A percentile compares a stretch with the other conserved stretches of the same genome.
These are phyloP conservation scores for Anethum foeniculum DNA, from an alignment of 140 eudicot genomes.

Conservation along the genomic window DNA sequence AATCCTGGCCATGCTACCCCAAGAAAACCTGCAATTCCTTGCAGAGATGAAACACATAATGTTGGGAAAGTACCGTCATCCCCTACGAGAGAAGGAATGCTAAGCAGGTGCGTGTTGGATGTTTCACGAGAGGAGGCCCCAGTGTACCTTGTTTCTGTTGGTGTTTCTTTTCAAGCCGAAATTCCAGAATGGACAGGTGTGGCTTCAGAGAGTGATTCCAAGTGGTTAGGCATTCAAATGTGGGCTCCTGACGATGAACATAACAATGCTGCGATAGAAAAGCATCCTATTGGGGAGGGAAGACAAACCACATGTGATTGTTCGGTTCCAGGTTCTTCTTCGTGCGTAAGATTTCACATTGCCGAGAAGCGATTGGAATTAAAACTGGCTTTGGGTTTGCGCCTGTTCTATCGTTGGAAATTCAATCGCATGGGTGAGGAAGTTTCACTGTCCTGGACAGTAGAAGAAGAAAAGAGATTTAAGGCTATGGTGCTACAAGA, in stretches of 20 bases:
- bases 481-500: constrained; percentile 36
- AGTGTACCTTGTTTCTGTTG: constrained; percentile 30
- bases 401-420: constrained; percentile 52
- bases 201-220: constrained; percentile 33
- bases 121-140: constrained; percentile 20
- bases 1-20: constrained; percentile 24
- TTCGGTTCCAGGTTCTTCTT: constrained; percentile 33
- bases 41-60: constrained; percentile 15
- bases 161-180: constrained; percentile 54
- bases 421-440: constrained; percentile 86
- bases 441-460: constrained; percentile 68
- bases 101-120: background rate
- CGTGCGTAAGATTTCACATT: constrained; percentile 60
- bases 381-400: constrained; percentile 37
- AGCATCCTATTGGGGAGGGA: constrained; percentile 36
- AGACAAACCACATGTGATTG: constrained; percentile 39
- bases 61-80: constrained; percentile 12
- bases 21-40: constrained; percentile 12
- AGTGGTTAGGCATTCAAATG: constrained; percentile 51
- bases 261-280: background rate
- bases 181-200: constrained; percentile 55
- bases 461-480: constrained; percentile 55
- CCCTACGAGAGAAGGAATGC: background rate
- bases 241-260: constrained; percentile 34
- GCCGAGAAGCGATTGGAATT: constrained; percentile 47